Conservation (phyloP, 2,329 filamentous ascomycete species). For the Botrytis pseudocinerea region DNA sequence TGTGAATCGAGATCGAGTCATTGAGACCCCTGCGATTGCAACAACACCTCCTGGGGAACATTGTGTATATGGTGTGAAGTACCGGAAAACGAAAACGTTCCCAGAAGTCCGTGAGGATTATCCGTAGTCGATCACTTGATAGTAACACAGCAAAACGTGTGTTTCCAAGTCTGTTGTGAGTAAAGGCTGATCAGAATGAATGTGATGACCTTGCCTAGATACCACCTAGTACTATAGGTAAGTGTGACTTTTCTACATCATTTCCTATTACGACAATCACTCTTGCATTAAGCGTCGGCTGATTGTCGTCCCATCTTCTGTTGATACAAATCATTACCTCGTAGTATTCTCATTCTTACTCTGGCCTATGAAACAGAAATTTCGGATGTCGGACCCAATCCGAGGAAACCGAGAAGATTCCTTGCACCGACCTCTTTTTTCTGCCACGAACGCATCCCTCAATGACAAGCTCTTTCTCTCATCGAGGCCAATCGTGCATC, state of each 20-base stretch:
- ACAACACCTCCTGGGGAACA: background rate
- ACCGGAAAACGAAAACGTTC: background rate
- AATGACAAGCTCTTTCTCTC: background rate
- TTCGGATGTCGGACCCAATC: background rate
- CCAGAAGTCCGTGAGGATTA: background rate
- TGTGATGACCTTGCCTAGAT: background rate
- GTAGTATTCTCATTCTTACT: too few species aligned
- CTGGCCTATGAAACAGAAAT: background rate
- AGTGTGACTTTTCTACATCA: background rate
- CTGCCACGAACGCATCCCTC: conserved; percentile 2
- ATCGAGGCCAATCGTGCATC: conserved; percentile 1
- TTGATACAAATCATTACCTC: background rate
- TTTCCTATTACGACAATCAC: background rate
- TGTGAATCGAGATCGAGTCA: background rate
- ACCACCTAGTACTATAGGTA: background rate
- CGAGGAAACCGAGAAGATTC: background rate
- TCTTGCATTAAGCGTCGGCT: background rate
- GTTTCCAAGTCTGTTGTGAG: background rate
- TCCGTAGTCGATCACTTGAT: background rate
- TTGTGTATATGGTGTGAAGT: background rate
- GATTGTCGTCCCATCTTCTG: background rate
- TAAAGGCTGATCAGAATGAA: background rate
- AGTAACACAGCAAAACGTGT: background rate
- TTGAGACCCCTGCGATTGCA: background rate
- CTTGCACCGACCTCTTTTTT: background rate